A percentile compares a stretch with the other conserved stretches of the same genome.
Conservation (phyloP, 2,329 filamentous ascomycete genomes). For the Bipolaris zeicola region DNA sequence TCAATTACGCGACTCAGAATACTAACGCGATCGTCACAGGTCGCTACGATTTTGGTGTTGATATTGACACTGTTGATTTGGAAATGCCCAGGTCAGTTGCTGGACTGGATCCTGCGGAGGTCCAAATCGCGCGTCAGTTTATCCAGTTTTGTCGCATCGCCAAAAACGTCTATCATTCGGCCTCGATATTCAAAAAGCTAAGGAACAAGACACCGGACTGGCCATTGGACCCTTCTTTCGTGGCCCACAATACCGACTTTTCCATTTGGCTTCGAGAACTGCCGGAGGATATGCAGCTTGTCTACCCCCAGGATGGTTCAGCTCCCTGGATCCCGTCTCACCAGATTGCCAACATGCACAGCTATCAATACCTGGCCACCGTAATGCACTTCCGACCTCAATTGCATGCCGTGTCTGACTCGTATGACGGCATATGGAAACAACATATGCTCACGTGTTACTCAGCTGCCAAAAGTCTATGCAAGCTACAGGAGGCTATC, state of each 20-base stretch:
- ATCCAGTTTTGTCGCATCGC: conserved; percentile 79
- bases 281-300: conserved; percentile 77
- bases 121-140: conserved; percentile 80
- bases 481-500: conserved; percentile 83
- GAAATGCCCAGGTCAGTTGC: conserved; percentile 66
- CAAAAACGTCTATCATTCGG: conserved; percentile 78
- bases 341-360: conserved; percentile 86
- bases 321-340: conserved; percentile 85
- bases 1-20: neutral
- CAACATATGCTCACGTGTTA: conserved; percentile 87
- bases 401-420: conserved; percentile 73
- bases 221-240: conserved; percentile 83
- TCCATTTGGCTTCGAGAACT: conserved; percentile 76
- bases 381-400: conserved; percentile 90
- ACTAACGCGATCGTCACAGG: conserved; percentile 44
- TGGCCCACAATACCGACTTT: conserved; percentile 77
- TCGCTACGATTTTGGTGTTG: conserved; percentile 77
- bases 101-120: conserved; percentile 75
- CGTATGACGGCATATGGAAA: conserved; percentile 81
- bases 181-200: conserved; percentile 72
- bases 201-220: conserved; percentile 81
- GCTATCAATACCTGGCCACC: conserved; percentile 82
- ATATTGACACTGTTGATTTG: conserved; percentile 77
- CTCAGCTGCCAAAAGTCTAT: conserved; percentile 80
- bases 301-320: conserved; percentile 77